These are phyloP conservation scores for Penicillium digitatum DNA, from an alignment of 2,329 filamentous ascomycete species.

Conservation along the genomic window DNA sequence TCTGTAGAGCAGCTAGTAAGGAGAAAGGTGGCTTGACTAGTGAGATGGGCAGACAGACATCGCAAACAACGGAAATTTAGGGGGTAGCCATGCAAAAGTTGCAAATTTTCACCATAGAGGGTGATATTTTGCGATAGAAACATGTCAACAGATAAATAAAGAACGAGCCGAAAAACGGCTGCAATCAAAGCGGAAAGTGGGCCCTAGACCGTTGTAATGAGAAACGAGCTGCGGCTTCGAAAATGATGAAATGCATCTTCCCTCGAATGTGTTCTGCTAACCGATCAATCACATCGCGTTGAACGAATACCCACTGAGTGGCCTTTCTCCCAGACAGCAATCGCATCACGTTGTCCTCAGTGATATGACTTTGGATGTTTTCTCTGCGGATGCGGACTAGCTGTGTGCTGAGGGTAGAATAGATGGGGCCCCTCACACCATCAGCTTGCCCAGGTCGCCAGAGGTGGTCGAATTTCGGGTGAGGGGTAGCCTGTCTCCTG, in stretches of 20 bases:
- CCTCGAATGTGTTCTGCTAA: constrained; percentile 1
- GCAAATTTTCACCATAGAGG: too few relatives aligned
- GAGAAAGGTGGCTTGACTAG: too few relatives aligned
- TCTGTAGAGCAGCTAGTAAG: too few relatives aligned
- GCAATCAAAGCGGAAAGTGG: too few relatives aligned
- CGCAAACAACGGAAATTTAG: too few relatives aligned
- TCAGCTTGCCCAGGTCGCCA: background rate
- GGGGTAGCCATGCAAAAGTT: too few relatives aligned
- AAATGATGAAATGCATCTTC: constrained; percentile 1
- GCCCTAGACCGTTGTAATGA: too few relatives aligned
- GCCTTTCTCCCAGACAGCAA: background rate
- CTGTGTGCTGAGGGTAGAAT: background rate
- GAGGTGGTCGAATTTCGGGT: background rate
- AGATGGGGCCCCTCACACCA: background rate
- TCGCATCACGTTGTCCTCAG: constrained; percentile 1
- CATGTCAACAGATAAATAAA: too few relatives aligned
- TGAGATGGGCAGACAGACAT: too few relatives aligned
- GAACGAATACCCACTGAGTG: background rate
- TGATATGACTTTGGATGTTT: constrained; percentile 1
- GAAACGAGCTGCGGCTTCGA: background rate
- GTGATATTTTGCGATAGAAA: too few relatives aligned
- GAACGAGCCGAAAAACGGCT: too few relatives aligned
- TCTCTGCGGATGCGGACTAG: background rate
- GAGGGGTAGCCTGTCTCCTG: background rate
- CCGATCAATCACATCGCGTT: background rate